Conservation (phyloP, 441 rosid genomes). For the Isatis lusitanica region DNA sequence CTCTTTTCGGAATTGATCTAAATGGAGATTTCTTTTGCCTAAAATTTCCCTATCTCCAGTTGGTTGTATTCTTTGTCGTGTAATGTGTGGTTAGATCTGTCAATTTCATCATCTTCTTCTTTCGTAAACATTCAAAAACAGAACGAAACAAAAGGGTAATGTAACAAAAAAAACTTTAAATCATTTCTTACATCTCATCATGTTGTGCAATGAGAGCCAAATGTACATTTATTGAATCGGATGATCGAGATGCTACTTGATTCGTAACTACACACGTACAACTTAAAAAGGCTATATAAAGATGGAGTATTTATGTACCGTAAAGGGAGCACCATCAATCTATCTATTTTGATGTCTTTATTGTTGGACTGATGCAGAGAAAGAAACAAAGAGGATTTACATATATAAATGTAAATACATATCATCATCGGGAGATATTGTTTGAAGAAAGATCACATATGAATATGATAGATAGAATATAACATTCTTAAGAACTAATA, state of each 20-base stretch:
- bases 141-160: too few species aligned
- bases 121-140: too few species aligned
- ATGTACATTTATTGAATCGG: neutral
- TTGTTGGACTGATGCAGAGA: neutral
- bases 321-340: neutral
- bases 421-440: neutral
- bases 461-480: too few species aligned
- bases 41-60: too few species aligned
- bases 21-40: too few species aligned
- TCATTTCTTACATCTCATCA: too few species aligned
- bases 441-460: neutral
- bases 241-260: neutral
- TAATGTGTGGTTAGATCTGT: too few species aligned
- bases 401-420: neutral
- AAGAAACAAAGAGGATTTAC: neutral
- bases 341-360: neutral
- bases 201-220: neutral
- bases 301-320: neutral
- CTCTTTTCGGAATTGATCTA: too few species aligned
- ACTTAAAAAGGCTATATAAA: neutral
- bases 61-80: too few species aligned
- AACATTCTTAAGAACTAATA: neutral
- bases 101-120: too few species aligned
- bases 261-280: neutral
- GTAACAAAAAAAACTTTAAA: too few species aligned